A percentile compares a stretch with the other conserved stretches of the same genome.
These are phyloP conservation scores for Metschnikowia dekortorum DNA, from an alignment of 805 yeast genomes.

Conservation along the genomic window DNA sequence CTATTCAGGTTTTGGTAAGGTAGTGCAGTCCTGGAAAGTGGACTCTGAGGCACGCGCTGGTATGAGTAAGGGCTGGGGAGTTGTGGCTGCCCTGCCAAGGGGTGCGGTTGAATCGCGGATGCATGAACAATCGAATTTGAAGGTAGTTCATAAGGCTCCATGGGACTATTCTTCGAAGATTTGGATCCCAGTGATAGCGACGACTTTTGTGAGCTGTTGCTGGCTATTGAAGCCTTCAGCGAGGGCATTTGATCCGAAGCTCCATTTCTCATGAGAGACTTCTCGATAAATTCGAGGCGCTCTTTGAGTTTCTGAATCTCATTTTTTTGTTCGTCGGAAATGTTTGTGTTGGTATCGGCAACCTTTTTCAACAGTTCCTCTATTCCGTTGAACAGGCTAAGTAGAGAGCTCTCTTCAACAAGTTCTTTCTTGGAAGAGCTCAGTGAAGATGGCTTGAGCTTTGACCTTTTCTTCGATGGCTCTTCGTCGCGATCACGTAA, in stretches of 20 bases:
- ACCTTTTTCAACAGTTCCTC: neutral
- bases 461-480: neutral
- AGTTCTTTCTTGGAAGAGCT: neutral
- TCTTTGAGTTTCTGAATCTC: slow-evolving; percentile 17
- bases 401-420: neutral
- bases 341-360: neutral
- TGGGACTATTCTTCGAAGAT: neutral
- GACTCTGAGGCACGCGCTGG: neutral
- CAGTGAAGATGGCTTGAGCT: neutral
- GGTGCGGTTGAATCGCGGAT: neutral
- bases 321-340: slow-evolving; percentile 5
- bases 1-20: neutral
- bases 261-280: slow-evolving; percentile 5
- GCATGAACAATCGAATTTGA: neutral
- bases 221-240: neutral
- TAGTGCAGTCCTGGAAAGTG: neutral
- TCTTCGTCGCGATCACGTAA: neutral
- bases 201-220: neutral
- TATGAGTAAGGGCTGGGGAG: neutral
- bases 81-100: neutral
- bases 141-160: slow-evolving; percentile 1
- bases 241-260: neutral
- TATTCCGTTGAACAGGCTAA: neutral
- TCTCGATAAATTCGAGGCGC: slow-evolving; percentile 14
- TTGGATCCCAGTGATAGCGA: neutral